A percentile compares a stretch with the other conserved stretches of the same genome.
Evolutionary conservation across 805 yeast species (phyloP).

Genomic region (Torulaspora microellipsoides): DNA sequence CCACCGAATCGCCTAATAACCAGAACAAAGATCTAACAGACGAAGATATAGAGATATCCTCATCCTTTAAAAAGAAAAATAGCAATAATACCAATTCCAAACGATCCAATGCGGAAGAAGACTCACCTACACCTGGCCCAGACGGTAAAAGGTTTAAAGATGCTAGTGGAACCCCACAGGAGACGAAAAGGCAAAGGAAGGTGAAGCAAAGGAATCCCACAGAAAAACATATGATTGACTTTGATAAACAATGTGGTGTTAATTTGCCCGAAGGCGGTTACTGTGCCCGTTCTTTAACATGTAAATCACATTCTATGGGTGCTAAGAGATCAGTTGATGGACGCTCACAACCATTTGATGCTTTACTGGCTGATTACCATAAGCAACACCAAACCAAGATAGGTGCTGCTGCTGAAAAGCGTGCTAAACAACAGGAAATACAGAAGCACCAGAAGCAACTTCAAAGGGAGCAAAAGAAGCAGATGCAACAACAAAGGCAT

Average conservation of each 20-base stretch:
- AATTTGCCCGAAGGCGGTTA: conserved; percentile 89
- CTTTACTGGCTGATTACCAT: conserved; percentile 81
- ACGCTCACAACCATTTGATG: conserved; percentile 88
- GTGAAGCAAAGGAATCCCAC: conserved; percentile 53
- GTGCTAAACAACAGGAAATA: conserved; percentile 59
- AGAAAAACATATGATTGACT: conserved; percentile 73
- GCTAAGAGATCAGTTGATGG: conserved; percentile 95
- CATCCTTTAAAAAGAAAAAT: conserved; percentile 10
- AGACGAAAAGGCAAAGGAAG: conserved; percentile 35
- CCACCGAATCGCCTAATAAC: conserved; percentile 6
- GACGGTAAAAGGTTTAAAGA: conserved; percentile 16
- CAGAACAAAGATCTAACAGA: conserved; percentile 9
- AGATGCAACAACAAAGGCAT: conserved; percentile 35
- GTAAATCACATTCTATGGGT: conserved; percentile 98
- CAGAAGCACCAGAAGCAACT: conserved; percentile 28
- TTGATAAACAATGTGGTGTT: conserved; percentile 94
- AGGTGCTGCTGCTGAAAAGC: conserved; percentile 75
- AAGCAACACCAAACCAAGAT: conserved; percentile 86
- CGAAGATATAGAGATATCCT: conserved; percentile 13
- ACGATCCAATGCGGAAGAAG: conserved; percentile 17
- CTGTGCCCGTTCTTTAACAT: conserved; percentile 92
- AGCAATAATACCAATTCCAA: conserved; percentile 17
- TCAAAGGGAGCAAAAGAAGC: conserved; percentile 28
- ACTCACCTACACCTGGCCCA: conserved; percentile 19
- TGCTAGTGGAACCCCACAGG: conserved; percentile 11